Base-by-base conservation (phyloP, 768 basidiomycete genomes). In the Floccularia luteovirens region DNA sequence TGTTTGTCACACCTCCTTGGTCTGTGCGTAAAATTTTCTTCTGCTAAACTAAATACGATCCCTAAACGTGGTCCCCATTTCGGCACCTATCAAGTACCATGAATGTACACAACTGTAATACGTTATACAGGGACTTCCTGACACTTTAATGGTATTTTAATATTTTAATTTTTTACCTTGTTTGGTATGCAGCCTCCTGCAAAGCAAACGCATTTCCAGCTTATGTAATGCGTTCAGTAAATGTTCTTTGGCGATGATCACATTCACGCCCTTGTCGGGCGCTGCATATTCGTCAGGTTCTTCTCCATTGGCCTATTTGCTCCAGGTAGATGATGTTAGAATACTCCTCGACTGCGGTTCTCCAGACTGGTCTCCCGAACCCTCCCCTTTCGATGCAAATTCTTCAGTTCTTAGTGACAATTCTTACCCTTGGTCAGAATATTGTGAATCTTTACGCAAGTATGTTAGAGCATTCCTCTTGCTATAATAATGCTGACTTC, bases 331-430 rank as follows among this genome's bases (percentile, higher is more conserved):
- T 68, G 91, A 93, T 60, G 82, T 96, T 16, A 74, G 79, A 43
- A 89, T 99, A 50, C 75, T 99, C 14, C 74, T 99, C 42, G 96
- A 99, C 64, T 90, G 94, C 57, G 96, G 96, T 10, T 87, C 90
- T 4, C 87, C 84, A 2, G 88, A 91, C 63, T 86, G 84, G 82
- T 67, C 71, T 17, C 86, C 80, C 24, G 86, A 88, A 48, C 57
- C 59, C 23, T 57, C 64, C 4, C 60, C 65, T 11, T 61, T 61
- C 44, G 48, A 53, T 47, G 49, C 45, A 31, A 62, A 59, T 40
- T 33, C 51, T 32, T 10, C 39, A 38, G 47, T 47, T 22, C 31
- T 30, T 28, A 59, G 46, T 10, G 57, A 60, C 27, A 54, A 61
- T 38, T 47, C 54, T 43, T 62, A 70, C 46, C 58, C 65, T 23